Percentiles rank a stretch among this genome's conserved stretches.
These are phyloP conservation scores for Elymus sibiricus DNA, from an alignment of 176 grass and related monocot genomes.

Conservation along the genomic window DNA sequence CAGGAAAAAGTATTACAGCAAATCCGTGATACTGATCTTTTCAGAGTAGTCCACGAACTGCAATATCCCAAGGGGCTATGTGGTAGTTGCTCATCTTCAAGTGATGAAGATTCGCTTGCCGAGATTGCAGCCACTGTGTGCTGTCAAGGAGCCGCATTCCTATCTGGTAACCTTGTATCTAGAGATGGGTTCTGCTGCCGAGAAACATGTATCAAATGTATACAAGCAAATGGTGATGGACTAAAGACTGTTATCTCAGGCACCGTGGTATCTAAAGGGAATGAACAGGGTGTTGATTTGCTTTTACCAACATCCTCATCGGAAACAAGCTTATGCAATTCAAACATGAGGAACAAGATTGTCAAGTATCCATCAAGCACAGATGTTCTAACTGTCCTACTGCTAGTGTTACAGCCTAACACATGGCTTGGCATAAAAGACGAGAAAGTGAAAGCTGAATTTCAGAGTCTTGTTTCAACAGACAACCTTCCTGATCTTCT, in stretches of 20 bases:
- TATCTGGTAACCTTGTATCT: conserved; percentile 43
- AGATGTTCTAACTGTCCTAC: conserved; percentile 67
- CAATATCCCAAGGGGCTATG: conserved; percentile 36
- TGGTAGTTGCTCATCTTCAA: conserved; percentile 20
- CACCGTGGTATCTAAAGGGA: conserved; percentile 38
- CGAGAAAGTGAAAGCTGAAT: conserved; percentile 48
- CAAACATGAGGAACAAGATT: conserved; percentile 3
- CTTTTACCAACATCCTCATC: conserved; percentile 44
- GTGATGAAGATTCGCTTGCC: conserved; percentile 29
- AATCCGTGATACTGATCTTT: conserved; percentile 59
- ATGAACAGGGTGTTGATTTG: conserved; percentile 46
- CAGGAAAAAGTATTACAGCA: conserved; percentile 78
- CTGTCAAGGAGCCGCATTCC: conserved; percentile 67
- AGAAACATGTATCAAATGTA: conserved; percentile 50
- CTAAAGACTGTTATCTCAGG: conserved; percentile 43
- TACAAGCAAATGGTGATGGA: conserved; percentile 38
- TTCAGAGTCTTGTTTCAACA: conserved; percentile 60
- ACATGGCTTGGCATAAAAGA: conserved; percentile 53
- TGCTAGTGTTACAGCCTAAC: conserved; percentile 61
- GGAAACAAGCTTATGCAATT: conserved; percentile 21
- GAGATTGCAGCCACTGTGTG: conserved; percentile 52
- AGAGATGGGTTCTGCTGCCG: conserved; percentile 56
- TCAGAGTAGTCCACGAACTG: conserved; percentile 43
- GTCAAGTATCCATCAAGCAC: conserved; percentile 46
- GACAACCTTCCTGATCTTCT: conserved; percentile 59